These are phyloP conservation scores for Pelargonium australe DNA, from an alignment of 441 rosid species.

Conservation along the genomic window DNA sequence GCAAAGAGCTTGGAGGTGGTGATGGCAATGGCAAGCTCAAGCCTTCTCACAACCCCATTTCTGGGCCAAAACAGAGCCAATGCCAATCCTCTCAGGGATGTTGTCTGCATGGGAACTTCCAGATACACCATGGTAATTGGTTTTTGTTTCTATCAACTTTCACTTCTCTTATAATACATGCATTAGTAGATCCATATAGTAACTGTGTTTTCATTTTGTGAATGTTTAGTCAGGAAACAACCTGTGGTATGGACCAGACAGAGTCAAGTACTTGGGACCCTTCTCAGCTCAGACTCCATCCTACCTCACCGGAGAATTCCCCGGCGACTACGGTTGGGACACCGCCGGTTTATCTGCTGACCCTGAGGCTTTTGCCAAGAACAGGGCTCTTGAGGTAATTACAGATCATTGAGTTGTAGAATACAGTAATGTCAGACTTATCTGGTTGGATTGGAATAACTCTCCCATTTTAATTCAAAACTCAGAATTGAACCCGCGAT, in stretches of 20 bases:
- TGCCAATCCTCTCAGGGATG: background rate
- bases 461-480: no score
- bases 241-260: constrained; percentile 5
- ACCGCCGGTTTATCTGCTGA: background rate
- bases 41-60: background rate
- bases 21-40: background rate
- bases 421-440: no score
- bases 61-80: background rate
- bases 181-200: no score
- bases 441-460: no score
- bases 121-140: no score
- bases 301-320: constrained; percentile 7
- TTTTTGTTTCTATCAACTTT: no score
- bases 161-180: no score
- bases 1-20: background rate
- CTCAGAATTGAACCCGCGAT: no score
- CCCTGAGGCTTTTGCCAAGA: constrained; percentile 6
- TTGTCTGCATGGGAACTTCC: background rate
- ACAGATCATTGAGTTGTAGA: no score
- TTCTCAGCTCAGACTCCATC: constrained; percentile 4
- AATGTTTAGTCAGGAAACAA: background rate
- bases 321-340: constrained; percentile 3
- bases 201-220: background rate
- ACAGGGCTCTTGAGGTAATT: constrained; percentile 2
- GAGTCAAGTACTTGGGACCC: constrained; percentile 6